Evolutionary conservation across 495 filamentous ascomycete species (phyloP).

Genomic region (Aspergillus steynii): DNA sequence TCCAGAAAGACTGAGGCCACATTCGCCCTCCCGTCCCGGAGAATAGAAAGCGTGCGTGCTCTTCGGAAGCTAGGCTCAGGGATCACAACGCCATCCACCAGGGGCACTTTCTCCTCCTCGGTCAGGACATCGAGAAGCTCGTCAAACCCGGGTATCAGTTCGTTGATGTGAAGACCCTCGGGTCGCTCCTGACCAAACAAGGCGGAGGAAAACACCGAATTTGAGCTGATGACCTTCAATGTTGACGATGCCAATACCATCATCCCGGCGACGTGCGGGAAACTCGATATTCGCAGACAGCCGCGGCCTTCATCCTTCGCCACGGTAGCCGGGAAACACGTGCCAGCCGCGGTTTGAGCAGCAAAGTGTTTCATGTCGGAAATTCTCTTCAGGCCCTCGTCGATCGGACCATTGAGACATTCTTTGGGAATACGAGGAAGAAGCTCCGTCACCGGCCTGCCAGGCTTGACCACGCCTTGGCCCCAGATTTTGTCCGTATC

Average conservation of each 20-base stretch:
- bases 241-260: constrained; percentile 79
- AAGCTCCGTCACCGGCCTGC: constrained; percentile 70
- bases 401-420: constrained; percentile 59
- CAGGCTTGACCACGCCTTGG: constrained; percentile 59
- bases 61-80: constrained; percentile 94
- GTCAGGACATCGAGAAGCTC: constrained; percentile 74
- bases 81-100: constrained; percentile 93
- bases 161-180: constrained; percentile 73
- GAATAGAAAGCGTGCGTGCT: constrained; percentile 76
- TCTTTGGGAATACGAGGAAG: constrained; percentile 80
- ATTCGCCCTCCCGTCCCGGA: constrained; percentile 73
- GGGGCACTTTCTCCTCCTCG: constrained; percentile 78
- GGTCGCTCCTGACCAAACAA: constrained; percentile 85
- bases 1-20: constrained; percentile 75
- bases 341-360: constrained; percentile 67
- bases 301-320: constrained; percentile 62
- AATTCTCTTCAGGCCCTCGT: constrained; percentile 68
- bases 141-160: constrained; percentile 86
- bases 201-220: constrained; percentile 88
- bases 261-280: constrained; percentile 96
- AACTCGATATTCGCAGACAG: constrained; percentile 81
- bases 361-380: constrained; percentile 74
- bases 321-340: constrained; percentile 78
- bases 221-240: constrained; percentile 83
- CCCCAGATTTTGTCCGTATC: constrained; percentile 80